Evolutionary conservation across 768 basidiomycete genomes (phyloP), one percentile per base, ranked within the genome.

Genomic region (Pleurotus salmoneostramineus): DNA sequence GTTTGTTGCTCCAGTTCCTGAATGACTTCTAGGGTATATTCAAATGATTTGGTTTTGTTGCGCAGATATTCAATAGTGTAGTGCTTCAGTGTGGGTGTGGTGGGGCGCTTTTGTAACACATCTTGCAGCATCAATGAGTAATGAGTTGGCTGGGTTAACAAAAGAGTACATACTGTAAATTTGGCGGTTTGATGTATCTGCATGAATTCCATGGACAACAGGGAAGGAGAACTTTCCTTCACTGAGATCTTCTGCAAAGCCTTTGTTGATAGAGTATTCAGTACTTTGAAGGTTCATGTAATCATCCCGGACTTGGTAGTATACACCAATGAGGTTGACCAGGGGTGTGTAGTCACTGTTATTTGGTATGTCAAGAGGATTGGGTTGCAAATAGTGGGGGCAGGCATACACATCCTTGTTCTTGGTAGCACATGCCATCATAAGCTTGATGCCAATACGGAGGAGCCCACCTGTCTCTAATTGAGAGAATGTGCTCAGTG

Each of bases 161-260:
- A n/a, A n/a, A n/a, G n/a, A n/a, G n/a, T n/a, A n/a, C 88, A 60
- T 63, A 95, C 95, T 95, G 55, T 97, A 77, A 36, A 98, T 80
- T 69, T 89, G 89, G 34, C 85, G 81, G 70, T 93, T 93, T 0
- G 85, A 80, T 8, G 75, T 78, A 66, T 94, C 85, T 5, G 90
- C 82, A 33, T 89, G 85, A 49, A 98, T 87, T n/a, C 90, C 87
- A 69, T 98, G 96, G 0, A 98, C 87, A 35, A 98, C 80, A 0
- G 95, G 95, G 73, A 98, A 98, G 3, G 93, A 95, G 76, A 98
- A 98, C 70, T 98, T 98, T 5, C 96, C 96, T 73, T 98, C 96
- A 0, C 92, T 89, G 12, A 98, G 77, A 68, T 98, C 96, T 71
- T 98, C 95, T 0, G 91, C 91, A 69, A 92, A 96, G 2, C 90